These are phyloP conservation scores for Alternaria triticimaculans DNA, from an alignment of 2,329 filamentous ascomycete genomes.

Conservation along the genomic window DNA sequence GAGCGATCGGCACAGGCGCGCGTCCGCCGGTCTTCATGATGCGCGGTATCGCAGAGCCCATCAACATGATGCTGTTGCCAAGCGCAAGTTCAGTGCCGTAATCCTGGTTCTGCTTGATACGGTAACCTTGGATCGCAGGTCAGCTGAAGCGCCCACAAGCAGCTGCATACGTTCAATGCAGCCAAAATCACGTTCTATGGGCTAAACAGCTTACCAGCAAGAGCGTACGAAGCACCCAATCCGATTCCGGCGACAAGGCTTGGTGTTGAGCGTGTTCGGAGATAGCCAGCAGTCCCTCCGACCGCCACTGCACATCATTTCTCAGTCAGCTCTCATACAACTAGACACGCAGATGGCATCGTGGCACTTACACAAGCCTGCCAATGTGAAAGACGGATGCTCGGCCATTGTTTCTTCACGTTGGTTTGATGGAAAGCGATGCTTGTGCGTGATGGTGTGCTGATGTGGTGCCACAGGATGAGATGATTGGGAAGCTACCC, in stretches of 20 bases:
- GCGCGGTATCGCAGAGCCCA: conserved; percentile 33
- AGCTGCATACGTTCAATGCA: not conserved
- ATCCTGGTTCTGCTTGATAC: conserved; percentile 38
- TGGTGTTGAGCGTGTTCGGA: conserved; percentile 37
- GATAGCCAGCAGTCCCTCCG: conserved; percentile 37
- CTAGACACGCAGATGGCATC: not conserved
- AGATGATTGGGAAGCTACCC: not conserved
- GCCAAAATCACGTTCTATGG: not conserved
- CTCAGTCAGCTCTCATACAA: conserved; percentile 4
- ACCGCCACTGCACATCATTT: conserved; percentile 23
- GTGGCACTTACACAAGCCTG: conserved; percentile 29
- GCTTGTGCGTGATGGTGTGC: not conserved
- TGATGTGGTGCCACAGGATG: not conserved
- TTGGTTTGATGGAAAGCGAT: not conserved
- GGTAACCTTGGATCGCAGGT: conserved; percentile 21
- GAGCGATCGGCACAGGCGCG: conserved; percentile 35
- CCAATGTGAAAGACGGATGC: conserved; percentile 39
- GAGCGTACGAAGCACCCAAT: conserved; percentile 34
- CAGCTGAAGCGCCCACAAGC: not conserved
- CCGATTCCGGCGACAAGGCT: conserved; percentile 36
- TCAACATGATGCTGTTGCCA: conserved; percentile 32
- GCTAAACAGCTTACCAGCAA: conserved; percentile 22
- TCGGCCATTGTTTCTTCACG: conserved; percentile 30
- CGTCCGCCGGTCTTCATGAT: conserved; percentile 37
- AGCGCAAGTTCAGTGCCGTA: conserved; percentile 38